Evolutionary conservation across 164 flowering plant genomes (phyloP).

Genomic region (Vitis vinifera): ASM3070453v1 NC_081815.1:5063501-5064000

Average conservation of each 20-base stretch:
- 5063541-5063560: too few relatives aligned
- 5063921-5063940: conserved; percentile 39
- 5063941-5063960: conserved; percentile 41
- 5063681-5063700: conserved; percentile 57
- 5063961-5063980: conserved; percentile 34
- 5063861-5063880: conserved; percentile 38
- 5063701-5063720: conserved; percentile 59
- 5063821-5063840: conserved; percentile 52
- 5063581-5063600: not conserved
- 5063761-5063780: conserved; percentile 55
- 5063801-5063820: conserved; percentile 28
- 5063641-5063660: conserved; percentile 46
- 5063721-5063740: conserved; percentile 47
- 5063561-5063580: too few relatives aligned
- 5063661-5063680: conserved; percentile 51
- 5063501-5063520: too few relatives aligned
- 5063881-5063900: conserved; percentile 58
- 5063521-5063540: too few relatives aligned
- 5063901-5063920: conserved; percentile 66
- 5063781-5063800: conserved; percentile 53
- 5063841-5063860: conserved; percentile 71
- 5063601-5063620: conserved; percentile 16
- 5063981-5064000: conserved; percentile 57
- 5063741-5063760: conserved; percentile 66
- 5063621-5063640: conserved; percentile 65